A percentile compares a stretch with the other conserved stretches of the same genome.
Conservation (phyloP, 2,329 filamentous ascomycete species). For the Pseudocercospora fijiensis region DNA sequence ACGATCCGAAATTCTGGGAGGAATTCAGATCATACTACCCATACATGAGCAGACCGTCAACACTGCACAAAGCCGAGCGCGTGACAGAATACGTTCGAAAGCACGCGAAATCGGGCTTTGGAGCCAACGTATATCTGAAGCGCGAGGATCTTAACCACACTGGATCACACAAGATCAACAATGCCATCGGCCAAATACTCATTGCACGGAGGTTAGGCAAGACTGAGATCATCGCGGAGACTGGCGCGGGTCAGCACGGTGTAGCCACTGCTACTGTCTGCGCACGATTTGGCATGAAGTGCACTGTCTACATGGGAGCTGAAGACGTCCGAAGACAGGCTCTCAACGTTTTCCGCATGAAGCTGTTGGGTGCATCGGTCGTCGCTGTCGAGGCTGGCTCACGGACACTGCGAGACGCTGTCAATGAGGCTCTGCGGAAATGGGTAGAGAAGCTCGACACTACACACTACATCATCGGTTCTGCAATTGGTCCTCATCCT, state of each 20-base stretch:
- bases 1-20: slow-evolving; percentile 93
- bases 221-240: slow-evolving; percentile 96
- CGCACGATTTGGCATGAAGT: slow-evolving; percentile 97
- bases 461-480: slow-evolving; percentile 97
- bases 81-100: slow-evolving; percentile 63
- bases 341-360: slow-evolving; percentile 97
- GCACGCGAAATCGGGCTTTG: slow-evolving; percentile 58
- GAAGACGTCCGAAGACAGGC: slow-evolving; percentile 96
- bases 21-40: slow-evolving; percentile 95
- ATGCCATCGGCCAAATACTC: slow-evolving; percentile 89
- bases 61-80: slow-evolving; percentile 83
- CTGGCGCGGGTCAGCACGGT: slow-evolving; percentile 94
- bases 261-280: slow-evolving; percentile 97
- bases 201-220: slow-evolving; percentile 84
- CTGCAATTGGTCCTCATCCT: slow-evolving; percentile 93
- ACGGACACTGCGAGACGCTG: slow-evolving; percentile 62
- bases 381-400: slow-evolving; percentile 90
- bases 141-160: slow-evolving; percentile 97
- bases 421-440: slow-evolving; percentile 90
- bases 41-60: slow-evolving; percentile 93
- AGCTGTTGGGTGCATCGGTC: slow-evolving; percentile 88
- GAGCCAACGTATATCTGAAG: slow-evolving; percentile 97
- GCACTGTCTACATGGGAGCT: slow-evolving; percentile 96
- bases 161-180: slow-evolving; percentile 99
- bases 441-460: slow-evolving; percentile 93